Evolutionary conservation across 108 stramenopile genomes (phyloP).

Genomic region (Cyclotella cryptica): DNA sequence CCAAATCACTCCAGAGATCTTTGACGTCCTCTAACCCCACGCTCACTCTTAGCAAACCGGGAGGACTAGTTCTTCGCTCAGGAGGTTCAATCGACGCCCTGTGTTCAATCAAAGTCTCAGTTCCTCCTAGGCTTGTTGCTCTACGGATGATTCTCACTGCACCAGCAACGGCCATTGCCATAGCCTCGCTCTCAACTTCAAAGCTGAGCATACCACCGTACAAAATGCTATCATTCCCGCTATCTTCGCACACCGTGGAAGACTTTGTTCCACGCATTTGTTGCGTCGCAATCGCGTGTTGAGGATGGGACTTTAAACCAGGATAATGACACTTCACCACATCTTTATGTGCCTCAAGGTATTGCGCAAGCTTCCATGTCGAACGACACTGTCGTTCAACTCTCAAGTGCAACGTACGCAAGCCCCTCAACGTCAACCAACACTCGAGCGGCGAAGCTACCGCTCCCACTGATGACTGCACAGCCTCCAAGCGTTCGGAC

Average conservation of each 20-base stretch:
- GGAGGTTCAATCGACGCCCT: conserved; percentile 92
- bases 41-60: conserved; percentile 86
- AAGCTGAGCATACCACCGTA: conserved; percentile 94
- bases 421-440: conserved; percentile 90
- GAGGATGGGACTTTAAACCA: conserved; percentile 86
- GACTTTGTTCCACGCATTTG: conserved; percentile 60
- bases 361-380: conserved; percentile 67
- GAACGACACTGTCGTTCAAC: conserved; percentile 74
- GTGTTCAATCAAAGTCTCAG: conserved; percentile 95
- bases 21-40: conserved; percentile 86
- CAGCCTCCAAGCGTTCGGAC: conserved; percentile 40
- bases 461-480: conserved; percentile 69
- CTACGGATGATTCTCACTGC: conserved; percentile 72
- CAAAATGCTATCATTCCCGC: not conserved
- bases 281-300: conserved; percentile 78
- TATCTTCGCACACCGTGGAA: not conserved
- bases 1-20: conserved; percentile 87
- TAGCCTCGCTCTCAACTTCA: conserved; percentile 70
- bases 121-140: conserved; percentile 96
- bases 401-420: conserved; percentile 82
- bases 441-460: conserved; percentile 85
- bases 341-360: conserved; percentile 47
- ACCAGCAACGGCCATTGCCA: conserved; percentile 84
- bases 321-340: conserved; percentile 90
- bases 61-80: conserved; percentile 71